These are phyloP conservation scores for Capillidium rhysosporum DNA, from an alignment of 371 early-diverging fungal species.

Conservation along the genomic window DNA sequence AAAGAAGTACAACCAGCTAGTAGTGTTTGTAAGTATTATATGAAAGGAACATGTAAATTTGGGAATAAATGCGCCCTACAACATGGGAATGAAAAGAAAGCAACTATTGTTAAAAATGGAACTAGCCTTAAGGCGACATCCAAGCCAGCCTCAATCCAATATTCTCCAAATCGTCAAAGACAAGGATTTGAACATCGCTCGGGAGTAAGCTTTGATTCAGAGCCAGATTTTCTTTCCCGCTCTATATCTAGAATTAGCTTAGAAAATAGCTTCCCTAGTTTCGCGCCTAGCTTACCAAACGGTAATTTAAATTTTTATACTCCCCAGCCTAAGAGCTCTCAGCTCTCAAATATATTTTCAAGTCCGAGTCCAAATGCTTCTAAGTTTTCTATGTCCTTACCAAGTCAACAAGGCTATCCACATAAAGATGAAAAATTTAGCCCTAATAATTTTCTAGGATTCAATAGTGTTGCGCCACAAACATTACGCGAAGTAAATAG, in stretches of 20 bases:
- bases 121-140: neutral
- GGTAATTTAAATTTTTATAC: slow-evolving; percentile 1
- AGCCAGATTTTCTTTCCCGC: neutral
- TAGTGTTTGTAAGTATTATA: slow-evolving; percentile 48
- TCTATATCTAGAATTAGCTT: neutral
- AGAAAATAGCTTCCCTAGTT: neutral
- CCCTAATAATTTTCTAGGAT: neutral
- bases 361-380: neutral
- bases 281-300: neutral
- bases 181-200: neutral
- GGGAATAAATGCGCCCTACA: slow-evolving; percentile 53
- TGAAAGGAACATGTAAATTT: slow-evolving; percentile 66
- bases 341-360: slow-evolving; percentile 1
- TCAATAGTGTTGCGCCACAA: neutral
- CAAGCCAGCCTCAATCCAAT: neutral
- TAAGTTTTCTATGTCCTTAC: slow-evolving; percentile 1
- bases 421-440: neutral
- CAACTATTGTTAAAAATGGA: neutral
- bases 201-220: neutral
- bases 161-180: neutral
- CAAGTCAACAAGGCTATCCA: neutral
- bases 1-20: slow-evolving; percentile 30
- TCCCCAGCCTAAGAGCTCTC: slow-evolving; percentile 6
- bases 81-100: slow-evolving; percentile 15
- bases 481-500: neutral